phyloP scores from a whole-genome alignment of 192 early-diverging fungal genomes.

The Coemansia sp. region DNA sequence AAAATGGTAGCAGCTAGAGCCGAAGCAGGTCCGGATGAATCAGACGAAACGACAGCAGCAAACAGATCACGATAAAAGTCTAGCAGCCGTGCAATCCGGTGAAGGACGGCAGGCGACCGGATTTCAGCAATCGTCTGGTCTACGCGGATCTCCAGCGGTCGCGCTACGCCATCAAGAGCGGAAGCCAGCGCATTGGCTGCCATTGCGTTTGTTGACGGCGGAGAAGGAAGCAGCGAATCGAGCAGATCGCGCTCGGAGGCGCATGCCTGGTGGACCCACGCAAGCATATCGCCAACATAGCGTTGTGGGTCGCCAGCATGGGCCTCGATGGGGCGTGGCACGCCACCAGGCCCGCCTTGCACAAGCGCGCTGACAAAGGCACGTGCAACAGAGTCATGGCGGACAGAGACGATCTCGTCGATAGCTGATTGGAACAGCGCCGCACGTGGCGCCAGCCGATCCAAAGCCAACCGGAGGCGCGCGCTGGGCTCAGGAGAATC shows the following conservation, averaged over 20 bases:
- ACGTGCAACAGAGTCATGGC: conserved; percentile 30
- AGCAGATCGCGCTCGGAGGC: conserved; percentile 88
- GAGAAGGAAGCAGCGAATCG: conserved; percentile 50
- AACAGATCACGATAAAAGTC: conserved; percentile 36
- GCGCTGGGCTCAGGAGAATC: conserved; percentile 29
- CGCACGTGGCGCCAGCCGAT: conserved; percentile 19
- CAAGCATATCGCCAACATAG: conserved; percentile 95
- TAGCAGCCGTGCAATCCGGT: conserved; percentile 30
- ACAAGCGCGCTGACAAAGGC: conserved; percentile 36
- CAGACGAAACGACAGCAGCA: conserved; percentile 4
- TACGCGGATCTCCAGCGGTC: conserved; percentile 47
- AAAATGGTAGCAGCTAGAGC: conserved; percentile 17
- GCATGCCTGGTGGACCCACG: conserved; percentile 93
- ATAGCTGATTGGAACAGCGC: conserved; percentile 30
- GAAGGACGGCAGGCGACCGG: conserved; percentile 15
- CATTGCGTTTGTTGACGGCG: background rate
- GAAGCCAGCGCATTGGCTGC: conserved; percentile 13
- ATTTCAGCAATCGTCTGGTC: conserved; percentile 28
- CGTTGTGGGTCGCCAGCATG: conserved; percentile 90
- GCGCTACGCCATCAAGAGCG: conserved; percentile 27
- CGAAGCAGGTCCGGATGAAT: background rate
- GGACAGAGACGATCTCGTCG: conserved; percentile 14
- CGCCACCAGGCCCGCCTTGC: conserved; percentile 21
- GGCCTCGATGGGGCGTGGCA: conserved; percentile 84
- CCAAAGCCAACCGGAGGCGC: conserved; percentile 25